Evolutionary conservation across 345 rosid species (phyloP), one percentile per base, ranked within the genome.

Genomic region (Rhodamnia argentea): DNA sequence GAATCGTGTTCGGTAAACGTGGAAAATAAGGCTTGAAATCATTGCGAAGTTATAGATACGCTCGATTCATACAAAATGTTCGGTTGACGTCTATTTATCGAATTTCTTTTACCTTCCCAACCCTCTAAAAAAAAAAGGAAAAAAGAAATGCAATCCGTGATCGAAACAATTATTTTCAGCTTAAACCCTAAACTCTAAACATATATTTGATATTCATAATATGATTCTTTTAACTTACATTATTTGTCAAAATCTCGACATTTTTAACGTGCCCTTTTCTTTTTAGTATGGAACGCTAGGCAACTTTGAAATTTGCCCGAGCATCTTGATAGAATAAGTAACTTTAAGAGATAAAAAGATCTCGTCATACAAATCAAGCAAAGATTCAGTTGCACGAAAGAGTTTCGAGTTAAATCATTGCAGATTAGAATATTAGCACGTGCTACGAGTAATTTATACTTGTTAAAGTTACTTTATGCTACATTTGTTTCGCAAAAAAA

Each of bases 301-400:
- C 32, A 20, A 1, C 42, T 62, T 62, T 5, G 3, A 62, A 60
- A 18, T 15, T 62, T 62, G 22, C 16, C 5, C 10, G 9, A 29
- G 75, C 22, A 29, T 62, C 42, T 29, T 1, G 0, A 62, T 14
- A 29, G 22, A 6, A 62, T 14, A 62, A 62, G 75, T 29, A 37
- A 62, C 15, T 0, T 62, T 7, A 0, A 29, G 10, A 22, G 16
- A 29, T 14, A 14, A 29, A 62, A 29, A 3, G 11, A 29, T 27
- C 14, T 0, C 11, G 8, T 7, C 12, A 1, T 64, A 16, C 42
- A 1, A 64, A 29, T 64, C 42, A 29, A 64, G 37, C 0, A 9
- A 60, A 60, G 29, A 8, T 0, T 0, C 0, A 0, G 1, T 1
- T 1, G 5, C 40, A 14, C 10, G 3, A 60, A 60, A 27, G 27